Evolutionary conservation across 2,329 filamentous ascomycete genomes (phyloP), one percentile per base, ranked within the genome.

Genomic region (Microdochium bolleyi): DNA sequence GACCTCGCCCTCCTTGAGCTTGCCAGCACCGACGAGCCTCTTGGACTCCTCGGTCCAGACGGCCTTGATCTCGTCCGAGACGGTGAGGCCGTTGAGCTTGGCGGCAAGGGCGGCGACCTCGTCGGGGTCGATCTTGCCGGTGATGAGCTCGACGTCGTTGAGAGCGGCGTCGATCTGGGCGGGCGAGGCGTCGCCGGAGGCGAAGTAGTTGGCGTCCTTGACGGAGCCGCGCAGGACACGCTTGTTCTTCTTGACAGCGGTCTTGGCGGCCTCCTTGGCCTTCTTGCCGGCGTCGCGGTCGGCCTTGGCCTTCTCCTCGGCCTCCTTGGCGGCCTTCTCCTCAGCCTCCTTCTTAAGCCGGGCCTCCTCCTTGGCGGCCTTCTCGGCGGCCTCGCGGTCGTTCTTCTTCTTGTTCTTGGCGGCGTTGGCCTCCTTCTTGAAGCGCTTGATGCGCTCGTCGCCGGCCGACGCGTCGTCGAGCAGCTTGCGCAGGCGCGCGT

Each of bases 211-310:
- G 64, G 89, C 92, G 61, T 99, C 94, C 81, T 99, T 99, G 73
- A 92, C 88, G 59, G 89, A 91, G 57, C 84, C 85, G 72, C 95
- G 91, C 63, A 99, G 85, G 49, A 97, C 88, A 78, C 94, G 90
- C 83, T 96, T 96, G 83, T 99, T 99, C 88, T 99, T 99, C 88
- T 99, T 99, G 64, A 94, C 88, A 14, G 94, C 94, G 67, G 91
- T 96, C 85, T 99, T 99, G 54, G 94, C 94, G 2, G 92, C 92
- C 74, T 99, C 94, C 79, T 97, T 99, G 56, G 88, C 87, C 82
- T 99, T 99, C 84, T 97, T 99, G 65, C 76, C 76, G 58, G 87
- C 81, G 61, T 92, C 91, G 61, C 88, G 88, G 54, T 90, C 85
- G 4, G 79, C 81, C 80, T 97, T 97, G 59, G 91, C 89, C 44